Percentiles rank a stretch among this genome's conserved stretches.
These are phyloP conservation scores for Seiridium cupressi DNA, from an alignment of 2,329 filamentous ascomycete species.

Conservation along the genomic window DNA sequence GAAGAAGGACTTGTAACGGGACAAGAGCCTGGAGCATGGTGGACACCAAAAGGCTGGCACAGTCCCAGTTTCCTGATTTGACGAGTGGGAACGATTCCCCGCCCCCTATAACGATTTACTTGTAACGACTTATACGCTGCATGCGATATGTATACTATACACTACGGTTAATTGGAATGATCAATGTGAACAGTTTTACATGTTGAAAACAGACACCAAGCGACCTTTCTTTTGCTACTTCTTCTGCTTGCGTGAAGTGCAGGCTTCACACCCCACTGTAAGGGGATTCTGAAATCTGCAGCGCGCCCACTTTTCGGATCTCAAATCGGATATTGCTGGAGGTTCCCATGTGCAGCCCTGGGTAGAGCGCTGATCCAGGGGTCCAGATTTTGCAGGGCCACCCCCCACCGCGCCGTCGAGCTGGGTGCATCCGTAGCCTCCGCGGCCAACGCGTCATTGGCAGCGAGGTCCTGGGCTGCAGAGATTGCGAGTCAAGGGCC, in stretches of 20 bases:
- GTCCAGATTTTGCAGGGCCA: neutral
- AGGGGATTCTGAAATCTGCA: too few relatives aligned
- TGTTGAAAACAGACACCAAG: too few relatives aligned
- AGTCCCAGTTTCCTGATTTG: neutral
- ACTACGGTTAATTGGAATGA: too few relatives aligned
- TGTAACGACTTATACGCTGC: too few relatives aligned
- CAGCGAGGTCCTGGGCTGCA: neutral
- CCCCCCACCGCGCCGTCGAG: neutral
- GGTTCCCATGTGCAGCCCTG: neutral
- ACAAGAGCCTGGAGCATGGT: neutral
- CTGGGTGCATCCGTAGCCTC: neutral
- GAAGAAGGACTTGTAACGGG: conserved; percentile 25
- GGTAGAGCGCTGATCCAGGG: neutral
- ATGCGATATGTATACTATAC: too few relatives aligned
- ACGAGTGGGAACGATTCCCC: too few relatives aligned
- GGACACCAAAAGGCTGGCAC: neutral
- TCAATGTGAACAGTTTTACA: too few relatives aligned
- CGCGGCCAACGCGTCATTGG: neutral
- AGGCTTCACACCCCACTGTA: too few relatives aligned
- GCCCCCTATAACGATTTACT: too few relatives aligned
- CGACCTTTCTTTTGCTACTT: too few relatives aligned
- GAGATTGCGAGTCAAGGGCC: neutral
- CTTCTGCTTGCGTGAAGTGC: too few relatives aligned
- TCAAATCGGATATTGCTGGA: neutral
- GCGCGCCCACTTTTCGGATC: neutral